These are phyloP conservation scores for Aspergillus unguis DNA, from an alignment of 2,329 filamentous ascomycete genomes.

Conservation along the genomic window DNA sequence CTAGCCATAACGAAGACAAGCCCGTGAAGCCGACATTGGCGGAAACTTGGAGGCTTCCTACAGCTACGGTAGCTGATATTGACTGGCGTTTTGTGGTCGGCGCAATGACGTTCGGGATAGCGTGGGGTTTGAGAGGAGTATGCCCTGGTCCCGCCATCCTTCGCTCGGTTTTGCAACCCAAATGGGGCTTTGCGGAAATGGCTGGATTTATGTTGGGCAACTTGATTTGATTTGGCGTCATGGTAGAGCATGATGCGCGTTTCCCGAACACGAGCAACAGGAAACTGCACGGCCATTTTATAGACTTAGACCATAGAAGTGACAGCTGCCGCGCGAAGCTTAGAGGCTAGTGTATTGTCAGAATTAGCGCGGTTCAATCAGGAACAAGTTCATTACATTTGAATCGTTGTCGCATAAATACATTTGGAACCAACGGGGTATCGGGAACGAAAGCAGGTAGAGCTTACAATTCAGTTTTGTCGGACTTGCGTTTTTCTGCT, in stretches of 20 bases:
- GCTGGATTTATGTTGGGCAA: conserved; percentile 47
- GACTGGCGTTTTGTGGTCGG: conserved; percentile 50
- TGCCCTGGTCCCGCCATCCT: conserved; percentile 53
- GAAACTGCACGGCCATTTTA: not conserved
- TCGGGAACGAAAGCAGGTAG: conserved; percentile 16
- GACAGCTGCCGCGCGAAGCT: not conserved
- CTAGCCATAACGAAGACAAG: conserved; percentile 22
- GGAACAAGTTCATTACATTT: not conserved
- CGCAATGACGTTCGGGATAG: conserved; percentile 48
- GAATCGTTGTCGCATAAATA: conserved; percentile 1
- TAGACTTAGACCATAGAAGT: not conserved
- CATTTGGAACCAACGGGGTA: not conserved
- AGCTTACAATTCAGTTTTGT: conserved; percentile 44
- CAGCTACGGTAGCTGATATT: conserved; percentile 45
- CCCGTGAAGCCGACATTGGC: conserved; percentile 40
- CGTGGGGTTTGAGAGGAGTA: conserved; percentile 51
- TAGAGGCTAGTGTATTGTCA: conserved; percentile 15
- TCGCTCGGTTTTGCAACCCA: conserved; percentile 46
- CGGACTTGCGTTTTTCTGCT: conserved; percentile 11
- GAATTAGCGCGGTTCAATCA: conserved; percentile 16
- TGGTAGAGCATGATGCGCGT: not conserved
- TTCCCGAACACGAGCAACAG: not conserved
- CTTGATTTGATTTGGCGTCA: conserved; percentile 22
- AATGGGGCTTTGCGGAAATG: conserved; percentile 49
- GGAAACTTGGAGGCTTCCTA: conserved; percentile 43